Conservation (phyloP, 139 green algal species). For the Closterium sp. region DNA sequence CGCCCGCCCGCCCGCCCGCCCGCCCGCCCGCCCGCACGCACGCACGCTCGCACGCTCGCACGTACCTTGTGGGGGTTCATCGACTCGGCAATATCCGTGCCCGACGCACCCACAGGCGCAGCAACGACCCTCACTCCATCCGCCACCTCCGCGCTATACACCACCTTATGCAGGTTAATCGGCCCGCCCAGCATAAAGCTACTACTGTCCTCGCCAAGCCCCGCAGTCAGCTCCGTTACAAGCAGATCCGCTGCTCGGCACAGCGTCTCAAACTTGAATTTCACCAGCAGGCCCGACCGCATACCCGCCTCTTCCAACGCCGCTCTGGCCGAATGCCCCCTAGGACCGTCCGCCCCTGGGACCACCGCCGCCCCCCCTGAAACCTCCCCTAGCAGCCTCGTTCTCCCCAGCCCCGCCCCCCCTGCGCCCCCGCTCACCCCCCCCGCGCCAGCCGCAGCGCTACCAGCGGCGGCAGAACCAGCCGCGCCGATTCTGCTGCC, state of each 20-base stretch:
- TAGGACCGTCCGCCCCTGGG: slow-evolving; percentile 6
- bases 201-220: slow-evolving; percentile 24
- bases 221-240: slow-evolving; percentile 23
- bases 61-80: slow-evolving; percentile 31
- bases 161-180: slow-evolving; percentile 41
- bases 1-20: not conserved
- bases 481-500: not conserved
- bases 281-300: slow-evolving; percentile 26
- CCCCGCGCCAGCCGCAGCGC: not conserved
- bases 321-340: not conserved
- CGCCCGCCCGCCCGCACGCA: not conserved
- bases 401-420: not conserved
- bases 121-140: slow-evolving; percentile 5
- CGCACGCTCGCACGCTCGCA: not conserved
- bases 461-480: not conserved
- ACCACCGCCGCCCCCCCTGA: not conserved
- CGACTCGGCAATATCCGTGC: slow-evolving; percentile 16
- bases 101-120: slow-evolving; percentile 19
- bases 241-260: slow-evolving; percentile 33
- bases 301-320: slow-evolving; percentile 20
- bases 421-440: not conserved
- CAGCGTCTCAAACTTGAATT: slow-evolving; percentile 35
- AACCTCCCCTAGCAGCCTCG: slow-evolving; percentile 8
- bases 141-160: slow-evolving; percentile 31
- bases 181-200: slow-evolving; percentile 36